Base-by-base conservation (phyloP, 371 early-diverging fungal species). In the Rhizomucor pusillus region DNA sequence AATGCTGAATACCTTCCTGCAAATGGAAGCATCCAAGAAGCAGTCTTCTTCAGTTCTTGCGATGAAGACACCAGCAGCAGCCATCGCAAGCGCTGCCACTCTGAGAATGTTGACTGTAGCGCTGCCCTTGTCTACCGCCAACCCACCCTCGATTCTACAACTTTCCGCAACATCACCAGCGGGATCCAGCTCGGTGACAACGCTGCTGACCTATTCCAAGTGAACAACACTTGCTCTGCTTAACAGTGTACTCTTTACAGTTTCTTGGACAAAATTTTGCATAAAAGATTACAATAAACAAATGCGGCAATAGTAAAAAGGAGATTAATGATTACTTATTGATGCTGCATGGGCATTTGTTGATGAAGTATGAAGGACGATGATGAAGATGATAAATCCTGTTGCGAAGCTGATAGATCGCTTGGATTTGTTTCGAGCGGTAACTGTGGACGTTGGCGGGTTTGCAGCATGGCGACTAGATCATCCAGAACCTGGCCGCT, bases 401-500 rank as follows among this genome's bases (percentile, higher is more conserved):
- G 29, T 29, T 29, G 29, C 3, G 29, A 7, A 29, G 7, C 29
- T 3, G 29, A 29, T 29, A 7, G 29, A 3, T 29, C 5, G 7
- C 7, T 29, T 3, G 7, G 29, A 29, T 29, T 29, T 7, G 29
- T 29, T 41, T 63, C 59, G 23, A 59, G n/a, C 43, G 64, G 64
- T 47, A 63, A 59, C 23, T 63, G 59, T 19, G 64, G 64, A 22
- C 64, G 50, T 44, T 63, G 64, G 10, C 64, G 64, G 1, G 59
- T 63, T 47, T 63, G 64, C 24, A 63, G 44, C 64, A 63, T 59
- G 20, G 54, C 64, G 52, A 63, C 58, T 14, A 63, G 45, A 41
- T 63, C 64, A 55, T 63, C 64, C 54, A 63, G 59, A 2, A 63
- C 64, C 24, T 63, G 59, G 12, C 56, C 64, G 43, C 56, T 56